These are phyloP conservation scores for Hymenoscyphus occultus DNA, from an alignment of 2,329 filamentous ascomycete species.

Conservation along the genomic window DNA sequence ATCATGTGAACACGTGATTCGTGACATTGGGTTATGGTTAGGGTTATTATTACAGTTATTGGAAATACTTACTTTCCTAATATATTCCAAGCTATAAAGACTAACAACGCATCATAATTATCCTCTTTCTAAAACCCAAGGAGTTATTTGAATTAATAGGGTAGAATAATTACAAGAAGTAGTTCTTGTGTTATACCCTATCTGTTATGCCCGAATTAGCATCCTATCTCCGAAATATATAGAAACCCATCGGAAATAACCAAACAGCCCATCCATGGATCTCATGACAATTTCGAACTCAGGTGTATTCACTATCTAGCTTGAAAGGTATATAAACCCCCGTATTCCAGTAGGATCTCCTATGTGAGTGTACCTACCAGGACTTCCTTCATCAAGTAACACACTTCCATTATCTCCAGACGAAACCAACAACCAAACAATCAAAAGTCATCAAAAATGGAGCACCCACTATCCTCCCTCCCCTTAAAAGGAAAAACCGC, in stretches of 20 bases:
- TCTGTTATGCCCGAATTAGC: not conserved
- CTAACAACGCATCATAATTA: too few species aligned
- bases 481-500: slow-evolving; percentile 15
- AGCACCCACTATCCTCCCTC: not conserved
- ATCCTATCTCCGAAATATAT: not conserved
- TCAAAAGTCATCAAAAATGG: too few species aligned
- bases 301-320: not conserved
- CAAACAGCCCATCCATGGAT: not conserved
- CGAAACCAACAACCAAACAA: not conserved
- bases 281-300: not conserved
- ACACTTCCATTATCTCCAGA: not conserved
- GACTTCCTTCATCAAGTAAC: not conserved
- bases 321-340: not conserved
- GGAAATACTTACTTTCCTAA: too few species aligned
- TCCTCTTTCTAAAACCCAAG: too few species aligned
- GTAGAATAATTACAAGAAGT: too few species aligned
- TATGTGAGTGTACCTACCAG: not conserved
- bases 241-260: not conserved
- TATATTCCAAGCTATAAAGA: too few species aligned
- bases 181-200: too few species aligned
- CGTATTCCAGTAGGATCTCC: not conserved
- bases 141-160: too few species aligned
- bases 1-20: too few species aligned
- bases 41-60: too few species aligned
- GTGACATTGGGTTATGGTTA: too few species aligned